Conservation (phyloP, 192 early-diverging fungal species). For the Coemansia sp. region DNA sequence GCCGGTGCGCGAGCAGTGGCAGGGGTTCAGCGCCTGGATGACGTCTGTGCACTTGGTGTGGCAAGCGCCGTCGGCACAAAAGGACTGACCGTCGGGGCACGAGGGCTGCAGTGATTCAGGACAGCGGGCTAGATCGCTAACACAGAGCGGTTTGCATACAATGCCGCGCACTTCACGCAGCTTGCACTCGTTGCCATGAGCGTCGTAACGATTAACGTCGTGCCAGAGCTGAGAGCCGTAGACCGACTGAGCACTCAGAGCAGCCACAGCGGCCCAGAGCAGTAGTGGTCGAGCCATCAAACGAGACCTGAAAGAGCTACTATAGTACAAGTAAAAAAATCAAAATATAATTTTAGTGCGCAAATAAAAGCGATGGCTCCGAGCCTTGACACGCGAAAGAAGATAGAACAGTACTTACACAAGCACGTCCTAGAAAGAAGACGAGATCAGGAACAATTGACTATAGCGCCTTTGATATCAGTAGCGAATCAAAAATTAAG, state of each 20-base stretch:
- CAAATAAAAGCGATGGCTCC: neutral
- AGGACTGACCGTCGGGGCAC: conserved; percentile 47
- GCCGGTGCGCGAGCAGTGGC: conserved; percentile 37
- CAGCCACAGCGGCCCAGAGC: neutral
- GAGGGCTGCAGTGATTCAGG: conserved; percentile 23
- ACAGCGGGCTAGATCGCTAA: conserved; percentile 46
- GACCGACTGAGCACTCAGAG: neutral
- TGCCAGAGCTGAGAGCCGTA: neutral
- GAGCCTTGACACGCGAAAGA: neutral
- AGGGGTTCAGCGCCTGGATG: conserved; percentile 40
- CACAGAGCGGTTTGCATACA: conserved; percentile 57
- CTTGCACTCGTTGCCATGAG: conserved; percentile 53
- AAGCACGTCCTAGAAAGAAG: neutral
- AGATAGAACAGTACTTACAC: neutral
- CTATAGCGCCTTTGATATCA: neutral
- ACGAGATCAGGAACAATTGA: neutral
- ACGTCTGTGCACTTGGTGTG: conserved; percentile 38
- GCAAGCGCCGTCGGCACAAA: conserved; percentile 60
- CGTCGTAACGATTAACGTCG: conserved; percentile 56
- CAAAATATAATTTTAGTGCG: neutral
- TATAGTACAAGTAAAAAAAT: neutral
- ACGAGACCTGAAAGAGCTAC: neutral
- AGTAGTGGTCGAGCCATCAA: neutral
- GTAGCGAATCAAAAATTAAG: neutral
- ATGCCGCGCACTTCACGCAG: conserved; percentile 37